Base-by-base conservation (phyloP, 2,329 filamentous ascomycete genomes). In the Trichoderma sp. region DNA sequence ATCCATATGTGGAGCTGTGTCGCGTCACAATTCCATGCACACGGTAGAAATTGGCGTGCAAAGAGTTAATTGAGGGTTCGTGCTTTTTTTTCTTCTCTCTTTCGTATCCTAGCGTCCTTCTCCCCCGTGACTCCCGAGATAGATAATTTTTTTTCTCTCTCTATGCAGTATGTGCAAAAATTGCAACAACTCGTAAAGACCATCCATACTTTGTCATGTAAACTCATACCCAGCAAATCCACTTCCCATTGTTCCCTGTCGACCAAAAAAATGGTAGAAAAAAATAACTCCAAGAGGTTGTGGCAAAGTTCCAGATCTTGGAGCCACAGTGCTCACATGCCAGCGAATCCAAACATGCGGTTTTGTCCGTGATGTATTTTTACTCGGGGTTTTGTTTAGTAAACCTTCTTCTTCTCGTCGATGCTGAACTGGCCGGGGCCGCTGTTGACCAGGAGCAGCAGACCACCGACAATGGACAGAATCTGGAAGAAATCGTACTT, bases 401-500 rank as follows among this genome's bases (percentile, higher is more conserved):
- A 99, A 77, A 99, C 96, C 89, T 99, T 99, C 91, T 99, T 99
- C 93, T 99, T 99, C 90, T 99, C 96, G 84, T 99, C 96, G 83
- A 98, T 95, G 82, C 93, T 97, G 87, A 98, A 93, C 83, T 97
- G 95, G 74, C 96, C 96, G 11, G 96, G 96, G 73, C 96, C 96
- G 89, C 96, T 98, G 90, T 99, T 99, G 85, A 98, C 95, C 76
- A 99, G 90, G 76, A 99, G 91, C 72, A 99, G 88, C 71, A 99
- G 93, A 82, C 96, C 96, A 75, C 96, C 96, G 76, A 98, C 95
- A 81, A 99, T 99, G 67, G 96, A 99, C 70, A 99, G 88, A 78
- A 98, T 98, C 87, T 99, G 96, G 91, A 99, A 99, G 88, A 99
- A 99, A 83, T 99, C 96, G 89, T 99, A 99, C 86, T 99, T 99